These are phyloP conservation scores for Stagonosporopsis vannaccii DNA, from an alignment of 2,329 filamentous ascomycete genomes.

Conservation along the genomic window DNA sequence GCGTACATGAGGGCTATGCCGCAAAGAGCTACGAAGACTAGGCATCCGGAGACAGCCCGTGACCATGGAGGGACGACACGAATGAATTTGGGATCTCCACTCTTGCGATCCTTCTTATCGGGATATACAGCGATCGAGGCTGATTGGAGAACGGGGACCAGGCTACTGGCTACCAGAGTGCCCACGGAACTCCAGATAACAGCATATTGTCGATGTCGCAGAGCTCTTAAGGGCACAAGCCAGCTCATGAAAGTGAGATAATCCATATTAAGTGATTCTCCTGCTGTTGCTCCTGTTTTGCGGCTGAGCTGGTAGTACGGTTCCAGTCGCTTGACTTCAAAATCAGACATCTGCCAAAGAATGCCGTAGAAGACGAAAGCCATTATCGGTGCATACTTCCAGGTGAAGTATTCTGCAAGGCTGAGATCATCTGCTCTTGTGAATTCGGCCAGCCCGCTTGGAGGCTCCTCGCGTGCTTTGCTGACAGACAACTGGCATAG, in stretches of 20 bases:
- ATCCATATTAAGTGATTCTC: slow-evolving; percentile 72
- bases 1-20: slow-evolving; percentile 67
- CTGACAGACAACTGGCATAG: slow-evolving; percentile 47
- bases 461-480: slow-evolving; percentile 21
- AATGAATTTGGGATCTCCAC: slow-evolving; percentile 61
- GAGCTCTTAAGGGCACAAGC: slow-evolving; percentile 68
- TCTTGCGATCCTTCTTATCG: slow-evolving; percentile 56
- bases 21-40: slow-evolving; percentile 65
- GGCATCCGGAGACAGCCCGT: slow-evolving; percentile 64
- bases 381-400: slow-evolving; percentile 54
- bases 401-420: slow-evolving; percentile 44
- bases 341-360: slow-evolving; percentile 59
- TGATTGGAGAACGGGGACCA: slow-evolving; percentile 73
- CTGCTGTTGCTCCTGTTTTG: slow-evolving; percentile 47
- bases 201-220: slow-evolving; percentile 70
- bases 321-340: slow-evolving; percentile 59
- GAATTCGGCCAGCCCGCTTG: slow-evolving; percentile 42
- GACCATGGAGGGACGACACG: slow-evolving; percentile 66
- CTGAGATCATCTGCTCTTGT: slow-evolving; percentile 37
- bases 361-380: slow-evolving; percentile 59
- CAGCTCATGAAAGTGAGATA: slow-evolving; percentile 75
- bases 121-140: slow-evolving; percentile 67
- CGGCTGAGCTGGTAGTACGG: slow-evolving; percentile 56
- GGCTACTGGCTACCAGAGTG: slow-evolving; percentile 69
- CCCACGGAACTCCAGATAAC: slow-evolving; percentile 72